Evolutionary conservation across 176 grass and related monocot species (phyloP).

Genomic region (maize (Zea mays)): DNA sequence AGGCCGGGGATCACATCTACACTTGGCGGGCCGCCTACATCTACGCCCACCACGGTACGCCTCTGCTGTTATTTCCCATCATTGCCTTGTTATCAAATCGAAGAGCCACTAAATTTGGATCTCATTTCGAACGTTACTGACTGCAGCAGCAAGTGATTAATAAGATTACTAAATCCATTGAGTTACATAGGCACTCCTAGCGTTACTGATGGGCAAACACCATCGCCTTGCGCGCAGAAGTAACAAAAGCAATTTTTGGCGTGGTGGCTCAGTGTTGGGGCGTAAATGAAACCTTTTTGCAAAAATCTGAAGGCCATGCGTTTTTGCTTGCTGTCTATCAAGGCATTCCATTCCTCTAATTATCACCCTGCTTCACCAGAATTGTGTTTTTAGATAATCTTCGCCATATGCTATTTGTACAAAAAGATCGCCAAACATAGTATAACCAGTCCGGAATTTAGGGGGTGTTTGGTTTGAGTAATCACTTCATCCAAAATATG

Average conservation of each 20-base stretch:
- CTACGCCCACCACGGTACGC: constrained; percentile 80
- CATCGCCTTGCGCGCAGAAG: background rate
- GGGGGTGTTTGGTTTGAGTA: no score
- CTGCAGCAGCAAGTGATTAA: background rate
- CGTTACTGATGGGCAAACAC: background rate
- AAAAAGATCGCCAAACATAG: background rate
- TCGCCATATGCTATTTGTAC: background rate
- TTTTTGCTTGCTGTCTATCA: background rate
- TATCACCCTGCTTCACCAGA: background rate
- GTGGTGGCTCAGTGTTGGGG: background rate
- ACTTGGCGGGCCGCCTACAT: constrained; percentile 64
- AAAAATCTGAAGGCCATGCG: background rate
- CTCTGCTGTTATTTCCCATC: background rate
- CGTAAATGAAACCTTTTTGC: background rate
- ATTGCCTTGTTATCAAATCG: background rate
- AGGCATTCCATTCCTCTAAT: background rate
- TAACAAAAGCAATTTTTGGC: background rate
- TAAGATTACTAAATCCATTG: background rate
- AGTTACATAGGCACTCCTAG: background rate
- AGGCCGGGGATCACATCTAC: constrained; percentile 87
- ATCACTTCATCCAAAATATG: no score
- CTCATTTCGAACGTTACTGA: background rate
- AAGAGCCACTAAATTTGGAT: background rate
- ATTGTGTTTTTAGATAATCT: background rate
- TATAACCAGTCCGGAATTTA: no score